Evolutionary conservation across 2,329 filamentous ascomycete species (phyloP), one percentile per base, ranked within the genome.

Genomic region (Trichoderma sp.): DNA sequence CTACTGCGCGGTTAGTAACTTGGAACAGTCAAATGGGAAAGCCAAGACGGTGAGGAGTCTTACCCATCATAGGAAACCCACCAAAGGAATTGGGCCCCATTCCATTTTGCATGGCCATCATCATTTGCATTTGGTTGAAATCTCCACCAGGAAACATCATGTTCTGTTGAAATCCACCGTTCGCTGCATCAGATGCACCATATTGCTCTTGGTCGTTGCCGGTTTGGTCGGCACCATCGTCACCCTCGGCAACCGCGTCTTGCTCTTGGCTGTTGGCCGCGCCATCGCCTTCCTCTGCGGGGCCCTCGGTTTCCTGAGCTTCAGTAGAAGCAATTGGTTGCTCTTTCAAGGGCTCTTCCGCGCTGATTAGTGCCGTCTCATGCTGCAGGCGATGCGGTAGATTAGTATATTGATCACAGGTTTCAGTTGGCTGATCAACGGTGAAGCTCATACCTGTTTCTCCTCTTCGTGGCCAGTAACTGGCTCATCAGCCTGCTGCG

Each of bases 31-130:
- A 14, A 39, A 12, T 14, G n/a, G 60, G 28, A 24, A 63, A 47
- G 11, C 56, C 36, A n/a, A 9, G 64, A 30, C 24, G 57, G 24
- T 36, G 21, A 11, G 18, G 62, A 32, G 86, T 93, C 64, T 80
- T 89, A 98, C 95, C 93, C 93, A 98, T 97, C 90, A 95, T 94
- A 68, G 92, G 86, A 78, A 91, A 91, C 73, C 83, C 84, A 72
- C 85, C 85, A 77, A 90, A 90, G 3, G 82, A 82, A 75, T 83
- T 85, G 34, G 84, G 80, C 58, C 84, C 84, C 87, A 91, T 90
- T 76, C 88, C 88, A 77, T 92, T 88, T 82, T 92, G 87, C 92
- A 94, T 88, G 82, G 89, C 85, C 90, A 92, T 91, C 91, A 93
- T 89, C 90, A 89, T 89, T 81, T 93, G 91, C 90, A 95, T 93